These are phyloP conservation scores for Gleditsia sinensis DNA, from an alignment of 306 rosid species.

Conservation along the genomic window DNA sequence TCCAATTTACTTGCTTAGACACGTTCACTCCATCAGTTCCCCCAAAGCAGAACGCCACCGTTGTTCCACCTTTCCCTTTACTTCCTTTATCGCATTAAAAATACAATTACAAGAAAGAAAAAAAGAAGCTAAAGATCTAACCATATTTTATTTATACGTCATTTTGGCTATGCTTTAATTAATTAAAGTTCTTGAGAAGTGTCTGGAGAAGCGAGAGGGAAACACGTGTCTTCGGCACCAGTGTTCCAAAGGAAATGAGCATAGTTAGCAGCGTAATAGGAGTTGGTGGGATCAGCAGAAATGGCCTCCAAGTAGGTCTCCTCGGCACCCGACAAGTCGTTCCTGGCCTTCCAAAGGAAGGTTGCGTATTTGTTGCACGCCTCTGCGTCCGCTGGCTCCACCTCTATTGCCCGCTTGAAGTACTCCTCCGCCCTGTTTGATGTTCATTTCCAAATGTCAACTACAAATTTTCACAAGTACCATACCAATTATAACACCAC, in stretches of 20 bases:
- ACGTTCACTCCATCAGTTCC: no score
- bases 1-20: no score
- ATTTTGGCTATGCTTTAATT: background rate
- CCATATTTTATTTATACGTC: no score
- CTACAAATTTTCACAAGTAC: no score
- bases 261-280: constrained; percentile 69
- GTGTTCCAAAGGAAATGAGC: constrained; percentile 92
- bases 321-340: constrained; percentile 82
- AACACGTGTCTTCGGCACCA: constrained; percentile 84
- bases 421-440: constrained; percentile 75
- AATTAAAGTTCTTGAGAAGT: constrained; percentile 40
- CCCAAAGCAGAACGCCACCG: no score
- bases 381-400: constrained; percentile 72
- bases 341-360: constrained; percentile 68
- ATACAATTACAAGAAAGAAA: no score
- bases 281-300: constrained; percentile 69
- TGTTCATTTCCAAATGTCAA: background rate
- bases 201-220: constrained; percentile 57
- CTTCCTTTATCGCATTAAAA: no score
- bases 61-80: no score
- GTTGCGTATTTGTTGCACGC: constrained; percentile 73
- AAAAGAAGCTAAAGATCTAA: no score
- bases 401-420: constrained; percentile 62
- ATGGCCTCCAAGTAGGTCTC: constrained; percentile 75
- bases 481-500: background rate